Conservation (phyloP, 2,329 filamentous ascomycete genomes). For the Geosmithia flava region DNA sequence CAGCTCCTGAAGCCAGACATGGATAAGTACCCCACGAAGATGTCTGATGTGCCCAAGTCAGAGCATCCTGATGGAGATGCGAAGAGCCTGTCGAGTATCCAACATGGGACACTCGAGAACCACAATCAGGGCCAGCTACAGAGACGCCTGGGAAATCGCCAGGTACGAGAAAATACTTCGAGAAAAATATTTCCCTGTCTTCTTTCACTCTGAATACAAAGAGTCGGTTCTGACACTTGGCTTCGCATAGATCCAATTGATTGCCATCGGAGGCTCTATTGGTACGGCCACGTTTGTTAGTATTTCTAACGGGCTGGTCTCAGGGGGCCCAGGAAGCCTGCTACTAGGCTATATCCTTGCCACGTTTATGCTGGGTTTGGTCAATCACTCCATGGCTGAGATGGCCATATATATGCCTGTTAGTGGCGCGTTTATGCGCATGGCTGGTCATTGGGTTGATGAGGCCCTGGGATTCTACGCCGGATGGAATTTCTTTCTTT, state of each 20-base stretch:
- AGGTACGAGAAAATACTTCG: neutral
- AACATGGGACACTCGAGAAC: neutral
- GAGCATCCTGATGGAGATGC: too few species aligned
- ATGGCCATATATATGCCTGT: conserved; percentile 36
- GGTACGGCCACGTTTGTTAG: conserved; percentile 21
- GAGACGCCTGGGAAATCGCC: neutral
- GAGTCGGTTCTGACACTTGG: neutral
- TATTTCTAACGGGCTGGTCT: conserved; percentile 18
- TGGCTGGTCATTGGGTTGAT: conserved; percentile 32
- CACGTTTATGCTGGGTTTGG: conserved; percentile 10
- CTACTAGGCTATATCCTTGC: conserved; percentile 15
- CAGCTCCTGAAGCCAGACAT: too few species aligned
- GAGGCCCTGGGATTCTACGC: conserved; percentile 31
- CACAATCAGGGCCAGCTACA: neutral
- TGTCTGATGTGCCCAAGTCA: too few species aligned
- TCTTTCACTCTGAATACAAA: too few species aligned
- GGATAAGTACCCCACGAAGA: too few species aligned
- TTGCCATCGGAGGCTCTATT: conserved; percentile 40
- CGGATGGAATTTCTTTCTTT: conserved; percentile 37
- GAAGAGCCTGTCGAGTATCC: too few species aligned
- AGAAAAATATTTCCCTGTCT: too few species aligned
- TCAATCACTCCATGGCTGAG: conserved; percentile 23
- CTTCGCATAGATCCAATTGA: conserved; percentile 29
- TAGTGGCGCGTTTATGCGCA: conserved; percentile 30
- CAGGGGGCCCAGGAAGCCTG: conserved; percentile 18